phyloP scores from a whole-genome alignment of 2,329 filamentous ascomycete genomes.

The Botryosphaeria dothidea region DNA sequence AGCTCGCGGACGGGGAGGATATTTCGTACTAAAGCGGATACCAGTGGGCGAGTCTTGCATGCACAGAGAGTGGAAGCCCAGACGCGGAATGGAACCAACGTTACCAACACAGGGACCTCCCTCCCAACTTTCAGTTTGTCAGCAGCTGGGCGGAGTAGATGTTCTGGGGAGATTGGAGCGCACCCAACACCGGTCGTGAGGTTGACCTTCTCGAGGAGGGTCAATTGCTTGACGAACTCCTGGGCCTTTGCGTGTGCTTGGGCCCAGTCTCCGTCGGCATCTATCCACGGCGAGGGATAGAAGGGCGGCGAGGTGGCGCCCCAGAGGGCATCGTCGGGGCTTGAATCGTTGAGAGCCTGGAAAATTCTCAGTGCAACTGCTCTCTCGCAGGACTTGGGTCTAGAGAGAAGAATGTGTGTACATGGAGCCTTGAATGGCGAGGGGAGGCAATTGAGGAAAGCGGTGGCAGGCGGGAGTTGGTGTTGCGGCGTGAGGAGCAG shows the following conservation, averaged over 20 bases:
- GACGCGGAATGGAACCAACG: constrained; percentile 65
- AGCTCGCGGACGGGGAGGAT: neutral
- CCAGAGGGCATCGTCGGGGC: constrained; percentile 15
- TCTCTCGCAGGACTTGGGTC: neutral
- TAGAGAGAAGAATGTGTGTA: neutral
- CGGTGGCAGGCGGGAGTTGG: neutral
- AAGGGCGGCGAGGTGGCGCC: constrained; percentile 59
- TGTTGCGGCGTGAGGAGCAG: neutral
- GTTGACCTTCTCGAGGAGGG: constrained; percentile 88
- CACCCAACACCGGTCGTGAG: constrained; percentile 87
- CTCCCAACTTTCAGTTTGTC: constrained; percentile 55
- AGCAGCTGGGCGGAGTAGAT: constrained; percentile 12
- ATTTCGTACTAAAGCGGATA: constrained; percentile 61
- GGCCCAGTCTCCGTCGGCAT: constrained; percentile 70
- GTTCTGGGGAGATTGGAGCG: constrained; percentile 30
- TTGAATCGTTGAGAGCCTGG: constrained; percentile 11
- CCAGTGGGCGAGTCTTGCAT: constrained; percentile 85
- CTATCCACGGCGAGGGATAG: constrained; percentile 88
- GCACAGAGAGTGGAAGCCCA: constrained; percentile 74
- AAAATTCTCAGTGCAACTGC: neutral
- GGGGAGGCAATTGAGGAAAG: too few species aligned
- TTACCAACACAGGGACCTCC: constrained; percentile 78
- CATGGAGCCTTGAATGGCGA: neutral
- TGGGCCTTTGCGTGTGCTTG: constrained; percentile 74
- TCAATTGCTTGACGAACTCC: constrained; percentile 79